phyloP scores from a whole-genome alignment of 176 grass and related monocot species.

The Luzula sylvatica region DNA sequence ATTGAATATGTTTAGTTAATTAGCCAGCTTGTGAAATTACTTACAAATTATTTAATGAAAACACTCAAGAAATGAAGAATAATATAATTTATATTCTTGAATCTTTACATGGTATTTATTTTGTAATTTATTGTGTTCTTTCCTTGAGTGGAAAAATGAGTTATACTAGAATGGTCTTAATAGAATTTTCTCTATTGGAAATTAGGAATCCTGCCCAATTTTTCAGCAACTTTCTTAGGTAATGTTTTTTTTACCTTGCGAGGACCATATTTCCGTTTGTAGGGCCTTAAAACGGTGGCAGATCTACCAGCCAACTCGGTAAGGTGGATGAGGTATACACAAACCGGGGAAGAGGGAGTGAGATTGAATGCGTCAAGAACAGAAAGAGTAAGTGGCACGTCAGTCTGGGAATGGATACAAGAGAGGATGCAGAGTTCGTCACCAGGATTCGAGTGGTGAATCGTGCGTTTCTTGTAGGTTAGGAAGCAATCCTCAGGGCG shows the following conservation, averaged over 20 bases:
- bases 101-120: too few species aligned
- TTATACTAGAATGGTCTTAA: too few species aligned
- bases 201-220: too few species aligned
- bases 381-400: constrained; percentile 37
- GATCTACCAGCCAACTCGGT: constrained; percentile 46
- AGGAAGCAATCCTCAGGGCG: constrained; percentile 57
- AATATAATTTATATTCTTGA: too few species aligned
- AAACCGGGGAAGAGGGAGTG: constrained; percentile 14
- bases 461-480: constrained; percentile 31
- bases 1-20: too few species aligned
- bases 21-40: too few species aligned
- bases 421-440: constrained; percentile 52
- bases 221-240: too few species aligned
- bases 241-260: constrained; percentile 16
- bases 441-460: constrained; percentile 25
- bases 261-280: constrained; percentile 15
- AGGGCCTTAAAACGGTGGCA: constrained; percentile 32
- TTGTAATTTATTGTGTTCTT: too few species aligned
- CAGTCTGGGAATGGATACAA: constrained; percentile 39
- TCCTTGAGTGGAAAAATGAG: too few species aligned
- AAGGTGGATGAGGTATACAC: constrained; percentile 55
- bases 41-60: too few species aligned
- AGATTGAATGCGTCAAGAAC: constrained; percentile 36
- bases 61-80: too few species aligned
- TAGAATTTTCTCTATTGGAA: too few species aligned